phyloP scores from a whole-genome alignment of 2,329 filamentous ascomycete species.

The Ophiostoma ips region DNA sequence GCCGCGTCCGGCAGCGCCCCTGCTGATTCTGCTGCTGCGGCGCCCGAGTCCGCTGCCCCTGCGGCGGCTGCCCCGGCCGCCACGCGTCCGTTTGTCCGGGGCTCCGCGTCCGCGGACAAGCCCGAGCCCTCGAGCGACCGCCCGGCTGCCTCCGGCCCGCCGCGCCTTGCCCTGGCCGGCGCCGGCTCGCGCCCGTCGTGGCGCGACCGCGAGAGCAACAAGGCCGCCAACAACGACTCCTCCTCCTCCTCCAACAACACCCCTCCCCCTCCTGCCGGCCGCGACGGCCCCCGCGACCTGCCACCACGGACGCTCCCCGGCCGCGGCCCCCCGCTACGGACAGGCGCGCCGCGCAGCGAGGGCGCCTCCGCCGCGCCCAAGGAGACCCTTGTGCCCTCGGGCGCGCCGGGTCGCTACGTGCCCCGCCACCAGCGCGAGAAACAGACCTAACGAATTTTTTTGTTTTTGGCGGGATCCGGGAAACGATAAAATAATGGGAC shows the following conservation, averaged over 20 bases:
- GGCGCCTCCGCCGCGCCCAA: slow-evolving; percentile 25
- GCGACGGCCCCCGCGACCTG: slow-evolving; percentile 12
- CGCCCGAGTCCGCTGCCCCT: slow-evolving; percentile 17
- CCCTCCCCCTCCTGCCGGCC: background rate
- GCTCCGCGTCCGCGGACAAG: slow-evolving; percentile 22
- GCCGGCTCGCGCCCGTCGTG: slow-evolving; percentile 25
- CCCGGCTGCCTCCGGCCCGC: slow-evolving; percentile 25
- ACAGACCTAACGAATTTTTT: too few relatives aligned
- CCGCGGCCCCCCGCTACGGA: slow-evolving; percentile 28
- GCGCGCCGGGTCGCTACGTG: slow-evolving; percentile 45
- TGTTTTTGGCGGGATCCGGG: background rate
- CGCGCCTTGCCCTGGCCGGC: slow-evolving; percentile 39
- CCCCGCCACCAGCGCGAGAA: slow-evolving; percentile 26
- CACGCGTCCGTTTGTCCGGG: slow-evolving; percentile 19
- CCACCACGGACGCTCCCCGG: slow-evolving; percentile 23
- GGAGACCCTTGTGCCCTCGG: slow-evolving; percentile 38
- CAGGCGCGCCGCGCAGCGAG: slow-evolving; percentile 22
- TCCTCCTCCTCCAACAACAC: slow-evolving; percentile 7
- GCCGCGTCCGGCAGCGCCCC: slow-evolving; percentile 12
- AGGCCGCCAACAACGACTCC: slow-evolving; percentile 31
- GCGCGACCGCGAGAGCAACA: too few relatives aligned
- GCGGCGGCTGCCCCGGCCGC: slow-evolving; percentile 19
- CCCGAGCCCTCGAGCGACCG: slow-evolving; percentile 30
- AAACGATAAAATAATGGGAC: background rate
- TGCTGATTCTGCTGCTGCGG: slow-evolving; percentile 19